Conservation (phyloP, 1,284 basidiomycete species). For the Leccinum griseonigrum region DNA sequence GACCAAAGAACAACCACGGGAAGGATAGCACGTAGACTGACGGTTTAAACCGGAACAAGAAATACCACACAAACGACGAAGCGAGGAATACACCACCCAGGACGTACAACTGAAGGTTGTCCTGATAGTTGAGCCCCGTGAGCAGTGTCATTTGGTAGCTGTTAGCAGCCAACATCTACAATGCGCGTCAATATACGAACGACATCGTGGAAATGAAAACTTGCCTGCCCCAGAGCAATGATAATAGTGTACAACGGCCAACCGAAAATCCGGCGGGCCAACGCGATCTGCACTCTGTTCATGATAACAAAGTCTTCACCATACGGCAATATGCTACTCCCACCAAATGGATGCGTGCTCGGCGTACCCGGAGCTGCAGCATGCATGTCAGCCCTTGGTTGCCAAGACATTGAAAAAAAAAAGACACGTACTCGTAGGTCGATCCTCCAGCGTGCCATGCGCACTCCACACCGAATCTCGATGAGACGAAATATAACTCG, state of each 20-base stretch:
- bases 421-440: slow-evolving; percentile 64
- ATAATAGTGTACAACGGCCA: slow-evolving; percentile 92
- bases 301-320: slow-evolving; percentile 63
- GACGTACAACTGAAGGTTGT: slow-evolving; percentile 83
- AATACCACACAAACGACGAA: slow-evolving; percentile 85
- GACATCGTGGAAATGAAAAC: slow-evolving; percentile 17
- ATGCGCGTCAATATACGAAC: slow-evolving; percentile 5
- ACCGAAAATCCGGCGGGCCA: slow-evolving; percentile 73
- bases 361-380: slow-evolving; percentile 47
- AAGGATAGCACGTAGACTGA: slow-evolving; percentile 82
- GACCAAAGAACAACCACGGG: slow-evolving; percentile 87
- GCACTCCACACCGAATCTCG: slow-evolving; percentile 82
- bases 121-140: slow-evolving; percentile 81
- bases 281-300: slow-evolving; percentile 77
- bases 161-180: slow-evolving; percentile 77
- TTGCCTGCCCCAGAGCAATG: slow-evolving; percentile 78
- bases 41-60: slow-evolving; percentile 85
- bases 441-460: slow-evolving; percentile 45
- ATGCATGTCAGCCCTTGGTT: background rate
- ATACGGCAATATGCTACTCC: slow-evolving; percentile 56
- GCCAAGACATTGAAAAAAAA: background rate
- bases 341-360: slow-evolving; percentile 49
- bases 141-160: slow-evolving; percentile 93
- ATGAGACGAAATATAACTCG: slow-evolving; percentile 73
- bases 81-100: slow-evolving; percentile 84